Evolutionary conservation across 768 basidiomycete genomes (phyloP), one percentile per base, ranked within the genome.

Genomic region (Hypsizygus marmoreus): DNA sequence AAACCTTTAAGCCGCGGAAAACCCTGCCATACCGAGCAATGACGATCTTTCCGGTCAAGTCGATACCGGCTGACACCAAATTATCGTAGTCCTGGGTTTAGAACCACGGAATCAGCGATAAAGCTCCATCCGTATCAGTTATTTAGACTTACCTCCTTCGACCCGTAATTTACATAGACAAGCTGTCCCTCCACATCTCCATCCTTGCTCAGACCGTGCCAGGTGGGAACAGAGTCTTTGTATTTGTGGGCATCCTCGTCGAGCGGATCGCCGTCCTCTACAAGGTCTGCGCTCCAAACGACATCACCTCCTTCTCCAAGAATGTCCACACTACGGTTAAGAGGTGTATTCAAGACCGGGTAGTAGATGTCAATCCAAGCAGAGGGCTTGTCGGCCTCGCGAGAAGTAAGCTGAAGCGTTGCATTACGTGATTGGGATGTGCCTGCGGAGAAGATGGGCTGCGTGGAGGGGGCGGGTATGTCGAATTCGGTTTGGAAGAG

Each of bases 301-400:
- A 72, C 59, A 14, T 65, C 58, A 2, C 82, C 83, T 30, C 80
- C 70, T 11, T 74, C 73, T 16, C 72, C 78, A 33, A 90, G 65
- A 16, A 94, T 81, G 37, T 85, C 76, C 9, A 95, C 66, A 48
- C 76, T 77, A 39, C 82, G 79, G 42, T 86, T 79, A 6, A 86
- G 70, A 1, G 90, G 82, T 0, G 81, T 86, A 65, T 95, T 91
- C 70, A 95, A 68, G 31, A 93, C 74, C 2, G 95, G 93, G 65
- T 88, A 95, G 65, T 98, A 97, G 28, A 78, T 76, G 54, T 92
- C 89, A 47, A 92, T 82, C 91, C 91, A 93, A 45, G 85, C 88
- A 0, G 69, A 75, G 2, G 87, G 86, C 19, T 62, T 65, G 23
- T 56, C 65, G 29, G 76, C 68, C 4, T 68, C 69, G 6, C 66